Evolutionary conservation across 2,329 filamentous ascomycete genomes (phyloP), one percentile per base, ranked within the genome.

Genomic region (Xylaria sp.): DNA sequence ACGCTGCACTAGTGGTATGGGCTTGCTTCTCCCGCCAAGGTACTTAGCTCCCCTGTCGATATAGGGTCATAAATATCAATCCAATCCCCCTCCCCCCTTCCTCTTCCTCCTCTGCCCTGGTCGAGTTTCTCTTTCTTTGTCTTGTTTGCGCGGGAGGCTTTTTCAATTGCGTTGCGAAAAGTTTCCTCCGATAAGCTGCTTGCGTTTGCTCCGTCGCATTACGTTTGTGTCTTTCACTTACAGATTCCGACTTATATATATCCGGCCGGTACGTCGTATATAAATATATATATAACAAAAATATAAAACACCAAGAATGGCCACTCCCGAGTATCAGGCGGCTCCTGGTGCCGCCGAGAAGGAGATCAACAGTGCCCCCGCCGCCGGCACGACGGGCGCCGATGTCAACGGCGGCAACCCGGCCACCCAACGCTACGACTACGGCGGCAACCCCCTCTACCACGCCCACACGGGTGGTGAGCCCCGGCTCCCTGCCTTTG

Each of bases 401-500:
- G 66, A 71, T 41, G 8, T 66, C 65, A 73, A 75, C 50, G 72
- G 73, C 41, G 58, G 25, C 63, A 62, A 70, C 60, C 65, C 76
- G 46, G 66, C 77, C 39, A 60, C 70, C 34, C 75, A 76, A 56
- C 77, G 76, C 28, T 78, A 77, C 69, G 77, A 81, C 71, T 81
- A 80, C 66, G 79, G 80, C 65, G 77, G 77, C 73, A 83, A 84
- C 76, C 83, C 83, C 9, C 79, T 81, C 58, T 79, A 76, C 62
- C 77, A 80, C 64, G 72, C 78, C 34, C 80, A 82, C 72, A 68
- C 78, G 6, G 78, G 78, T 48, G 63, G 70, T 12, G 81, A 81
- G 18, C 73, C 76, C 10, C 79, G 82, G 9, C 78, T 89, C 54
- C 84, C 87, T 61, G 87, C 91, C 75, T 92, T 92, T 76, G 91